Conservation (phyloP, 164 flowering plant genomes). For the Vitis rotundifolia region DNA sequence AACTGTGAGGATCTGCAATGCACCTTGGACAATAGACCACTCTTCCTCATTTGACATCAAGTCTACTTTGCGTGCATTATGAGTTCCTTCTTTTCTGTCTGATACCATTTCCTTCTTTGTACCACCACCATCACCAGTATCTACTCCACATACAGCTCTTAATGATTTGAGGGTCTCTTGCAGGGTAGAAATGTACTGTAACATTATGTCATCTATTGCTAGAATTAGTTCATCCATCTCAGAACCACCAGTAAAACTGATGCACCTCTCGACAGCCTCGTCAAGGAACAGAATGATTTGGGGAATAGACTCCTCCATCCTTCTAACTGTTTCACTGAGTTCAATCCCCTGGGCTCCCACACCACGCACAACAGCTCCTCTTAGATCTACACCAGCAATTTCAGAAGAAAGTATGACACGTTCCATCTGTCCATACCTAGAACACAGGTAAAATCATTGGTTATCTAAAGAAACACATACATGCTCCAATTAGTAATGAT, state of each 20-base stretch:
- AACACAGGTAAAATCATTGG: constrained; percentile 12
- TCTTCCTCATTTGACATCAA: constrained; percentile 89
- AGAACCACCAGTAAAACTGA: constrained; percentile 95
- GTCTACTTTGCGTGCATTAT: constrained; percentile 59
- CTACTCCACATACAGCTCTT: constrained; percentile 88
- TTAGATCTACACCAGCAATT: constrained; percentile 78
- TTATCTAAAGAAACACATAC: neutral
- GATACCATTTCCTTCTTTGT: constrained; percentile 65
- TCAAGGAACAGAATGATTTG: constrained; percentile 89
- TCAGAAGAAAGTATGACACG: constrained; percentile 92
- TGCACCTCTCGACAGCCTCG: constrained; percentile 97
- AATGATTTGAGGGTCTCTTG: constrained; percentile 90
- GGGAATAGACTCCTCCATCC: constrained; percentile 99
- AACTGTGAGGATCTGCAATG: constrained; percentile 93
- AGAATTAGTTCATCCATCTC: constrained; percentile 94
- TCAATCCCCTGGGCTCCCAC: constrained; percentile 98
- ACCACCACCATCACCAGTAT: constrained; percentile 45
- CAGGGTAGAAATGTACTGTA: constrained; percentile 81
- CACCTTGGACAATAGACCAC: constrained; percentile 99
- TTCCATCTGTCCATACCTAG: constrained; percentile 96
- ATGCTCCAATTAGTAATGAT: neutral
- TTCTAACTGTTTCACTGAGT: constrained; percentile 96
- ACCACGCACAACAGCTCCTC: constrained; percentile 91
- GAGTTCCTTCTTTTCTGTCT: constrained; percentile 69
- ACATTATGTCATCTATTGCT: constrained; percentile 86